Base-by-base conservation (phyloP, 2,329 filamentous ascomycete species). In the Ilyonectria destructans region DNA sequence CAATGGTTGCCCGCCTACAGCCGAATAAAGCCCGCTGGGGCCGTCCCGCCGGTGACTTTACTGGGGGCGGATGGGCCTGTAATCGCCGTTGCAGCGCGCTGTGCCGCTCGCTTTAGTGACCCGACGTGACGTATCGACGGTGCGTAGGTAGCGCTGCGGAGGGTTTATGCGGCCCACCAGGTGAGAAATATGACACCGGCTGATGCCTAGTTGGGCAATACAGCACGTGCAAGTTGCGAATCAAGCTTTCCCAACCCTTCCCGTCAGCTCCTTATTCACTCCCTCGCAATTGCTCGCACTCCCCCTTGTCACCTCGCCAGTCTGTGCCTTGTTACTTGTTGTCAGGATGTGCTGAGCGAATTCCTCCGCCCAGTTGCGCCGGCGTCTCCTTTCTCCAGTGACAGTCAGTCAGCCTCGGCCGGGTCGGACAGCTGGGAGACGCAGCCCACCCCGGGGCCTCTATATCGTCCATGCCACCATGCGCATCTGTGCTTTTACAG, bases 141-240 rank as follows among this genome's bases (percentile, higher is more conserved):
- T 43, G 40, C 40, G 40, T 43, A 8, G 40, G 40, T 19, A n/a
- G 40, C n/a, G 40, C 40, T 17, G 15, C 37, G 8, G 40, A 9
- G 31, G 31, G 31, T 40, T 46, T 8, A 46, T 2, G 10, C 12
- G 49, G n/a, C 13, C 48, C 26, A 31, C 23, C 48, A 6, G 13
- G 49, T 33, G 49, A 17, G 48, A 52, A 51, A 51, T 51, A n/a
- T 12, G n/a, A 35, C 31, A 3, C 17, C 51, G 19, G 54, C 9
- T 15, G 10, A 29, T 37, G 23, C 56, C 17, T 15, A 13, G 26
- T 58, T 21, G 40, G 56, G 56, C 43, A 48, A 48, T 48, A 4
- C 26, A 8, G 57, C 57, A 59, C 57, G 57, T 59, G 43, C 43
- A 35, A 48, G 35, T 6, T 31, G n/a, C 31, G 19, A 54, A 54